Percentiles rank a stretch among this genome's conserved stretches.
phyloP scores from a whole-genome alignment of 257 asterid genomes.

The Linaria vulgaris region DNA sequence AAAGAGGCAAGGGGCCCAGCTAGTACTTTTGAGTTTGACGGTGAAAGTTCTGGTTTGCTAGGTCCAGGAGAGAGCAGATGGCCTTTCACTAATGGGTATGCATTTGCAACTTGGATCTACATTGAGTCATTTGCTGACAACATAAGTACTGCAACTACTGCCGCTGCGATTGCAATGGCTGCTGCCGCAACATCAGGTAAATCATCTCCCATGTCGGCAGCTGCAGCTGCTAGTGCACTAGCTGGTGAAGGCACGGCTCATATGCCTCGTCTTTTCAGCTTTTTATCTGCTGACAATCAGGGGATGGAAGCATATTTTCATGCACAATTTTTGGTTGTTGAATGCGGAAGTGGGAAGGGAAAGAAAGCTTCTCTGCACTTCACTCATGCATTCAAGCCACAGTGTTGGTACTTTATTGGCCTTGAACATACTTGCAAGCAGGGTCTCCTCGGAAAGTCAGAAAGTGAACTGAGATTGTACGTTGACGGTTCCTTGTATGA shows the following conservation, averaged over 20 bases:
- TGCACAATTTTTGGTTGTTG: slow-evolving; percentile 95
- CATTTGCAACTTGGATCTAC: slow-evolving; percentile 96
- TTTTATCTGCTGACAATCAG: slow-evolving; percentile 94
- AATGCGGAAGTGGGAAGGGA: slow-evolving; percentile 97
- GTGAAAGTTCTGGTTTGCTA: slow-evolving; percentile 96
- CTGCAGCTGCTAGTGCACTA: slow-evolving; percentile 98
- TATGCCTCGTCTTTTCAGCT: slow-evolving; percentile 97
- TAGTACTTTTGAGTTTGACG: slow-evolving; percentile 92
- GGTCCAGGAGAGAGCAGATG: slow-evolving; percentile 98
- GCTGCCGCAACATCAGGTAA: slow-evolving; percentile 98
- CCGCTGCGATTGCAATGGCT: slow-evolving; percentile 99
- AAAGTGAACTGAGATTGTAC: slow-evolving; percentile 88
- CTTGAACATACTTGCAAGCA: slow-evolving; percentile 93
- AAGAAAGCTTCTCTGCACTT: slow-evolving; percentile 94
- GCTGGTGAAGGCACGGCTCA: slow-evolving; percentile 99
- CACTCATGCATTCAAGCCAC: slow-evolving; percentile 97
- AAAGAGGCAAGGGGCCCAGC: slow-evolving; percentile 95
- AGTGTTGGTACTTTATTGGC: slow-evolving; percentile 94
- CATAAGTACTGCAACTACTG: slow-evolving; percentile 95
- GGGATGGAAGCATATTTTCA: slow-evolving; percentile 99
- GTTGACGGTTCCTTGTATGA: slow-evolving; percentile 88
- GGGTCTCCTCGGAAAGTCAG: slow-evolving; percentile 93
- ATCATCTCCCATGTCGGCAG: slow-evolving; percentile 98
- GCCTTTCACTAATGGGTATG: slow-evolving; percentile 92
- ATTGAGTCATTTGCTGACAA: slow-evolving; percentile 97